Percentiles rank a stretch among this genome's conserved stretches.
Conservation (phyloP, 257 asterid species). For the Nicotiana undulata region DNA sequence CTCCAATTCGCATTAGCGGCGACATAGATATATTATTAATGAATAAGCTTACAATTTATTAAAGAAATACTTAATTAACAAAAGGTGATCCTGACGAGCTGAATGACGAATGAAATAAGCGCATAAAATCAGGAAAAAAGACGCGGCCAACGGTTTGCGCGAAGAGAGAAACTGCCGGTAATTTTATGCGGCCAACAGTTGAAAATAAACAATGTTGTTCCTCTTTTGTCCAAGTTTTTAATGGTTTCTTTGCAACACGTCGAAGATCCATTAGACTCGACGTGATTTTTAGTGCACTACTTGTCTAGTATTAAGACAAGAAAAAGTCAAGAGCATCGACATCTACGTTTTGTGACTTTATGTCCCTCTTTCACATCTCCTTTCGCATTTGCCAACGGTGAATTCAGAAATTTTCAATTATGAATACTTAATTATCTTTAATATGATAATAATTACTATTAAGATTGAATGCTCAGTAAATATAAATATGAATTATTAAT, state of each 20-base stretch:
- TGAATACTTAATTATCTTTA: too few species aligned
- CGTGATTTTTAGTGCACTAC: neutral
- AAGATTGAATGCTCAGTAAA: too few species aligned
- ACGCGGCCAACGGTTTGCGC: constrained; percentile 26
- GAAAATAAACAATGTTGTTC: neutral
- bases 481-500: too few species aligned
- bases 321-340: neutral
- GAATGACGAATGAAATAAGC: constrained; percentile 20
- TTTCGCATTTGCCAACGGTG: neutral
- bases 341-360: neutral
- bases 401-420: too few species aligned
- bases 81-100: constrained; percentile 28
- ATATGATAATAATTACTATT: too few species aligned
- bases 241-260: neutral
- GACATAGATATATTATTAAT: neutral
- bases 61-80: neutral
- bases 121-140: neutral
- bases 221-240: neutral
- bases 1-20: neutral
- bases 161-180: constrained; percentile 16
- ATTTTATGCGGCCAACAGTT: constrained; percentile 44
- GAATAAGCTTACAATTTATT: neutral
- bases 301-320: neutral
- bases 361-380: neutral
- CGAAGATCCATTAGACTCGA: neutral